Evolutionary conservation across 805 yeast genomes (phyloP).

Genomic region (Kodamaea laetipori): DNA sequence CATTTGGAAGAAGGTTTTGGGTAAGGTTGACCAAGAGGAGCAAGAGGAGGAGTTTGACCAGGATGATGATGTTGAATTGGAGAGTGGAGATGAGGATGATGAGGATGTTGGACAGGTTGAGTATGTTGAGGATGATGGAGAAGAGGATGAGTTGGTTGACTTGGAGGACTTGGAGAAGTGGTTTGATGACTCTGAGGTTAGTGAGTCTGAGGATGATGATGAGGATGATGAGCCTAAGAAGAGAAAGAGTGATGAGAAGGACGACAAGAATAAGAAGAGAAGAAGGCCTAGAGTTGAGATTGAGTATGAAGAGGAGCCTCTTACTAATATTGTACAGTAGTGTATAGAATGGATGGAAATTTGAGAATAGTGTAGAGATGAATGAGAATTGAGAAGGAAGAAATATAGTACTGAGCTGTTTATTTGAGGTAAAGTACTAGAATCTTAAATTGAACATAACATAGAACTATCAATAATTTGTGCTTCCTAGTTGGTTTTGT

Average conservation of each 20-base stretch:
- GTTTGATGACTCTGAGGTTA: constrained; percentile 52
- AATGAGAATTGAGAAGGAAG: not conserved
- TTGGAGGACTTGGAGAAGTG: constrained; percentile 91
- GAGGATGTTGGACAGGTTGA: constrained; percentile 74
- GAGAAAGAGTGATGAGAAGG: constrained; percentile 33
- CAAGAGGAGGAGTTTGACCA: constrained; percentile 66
- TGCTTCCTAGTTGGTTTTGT: too few relatives aligned
- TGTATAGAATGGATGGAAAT: not conserved
- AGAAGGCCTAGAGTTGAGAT: constrained; percentile 78
- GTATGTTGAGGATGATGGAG: constrained; percentile 88
- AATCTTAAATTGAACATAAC: too few relatives aligned
- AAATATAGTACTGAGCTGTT: not conserved
- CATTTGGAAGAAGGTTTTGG: constrained; percentile 92
- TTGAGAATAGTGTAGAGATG: not conserved
- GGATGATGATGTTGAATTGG: constrained; percentile 54
- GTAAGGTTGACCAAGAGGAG: constrained; percentile 55
- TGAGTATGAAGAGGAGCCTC: constrained; percentile 65
- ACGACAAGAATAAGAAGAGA: constrained; percentile 45
- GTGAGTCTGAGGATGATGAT: constrained; percentile 36
- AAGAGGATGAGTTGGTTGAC: constrained; percentile 81
- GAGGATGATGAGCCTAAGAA: constrained; percentile 30
- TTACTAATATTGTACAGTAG: constrained; percentile 35
- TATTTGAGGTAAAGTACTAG: not conserved
- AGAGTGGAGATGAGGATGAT: constrained; percentile 52
- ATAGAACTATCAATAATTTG: too few relatives aligned